These are phyloP conservation scores for Pyronema omphalodes DNA, from an alignment of 495 filamentous ascomycete genomes.

Conservation along the genomic window DNA sequence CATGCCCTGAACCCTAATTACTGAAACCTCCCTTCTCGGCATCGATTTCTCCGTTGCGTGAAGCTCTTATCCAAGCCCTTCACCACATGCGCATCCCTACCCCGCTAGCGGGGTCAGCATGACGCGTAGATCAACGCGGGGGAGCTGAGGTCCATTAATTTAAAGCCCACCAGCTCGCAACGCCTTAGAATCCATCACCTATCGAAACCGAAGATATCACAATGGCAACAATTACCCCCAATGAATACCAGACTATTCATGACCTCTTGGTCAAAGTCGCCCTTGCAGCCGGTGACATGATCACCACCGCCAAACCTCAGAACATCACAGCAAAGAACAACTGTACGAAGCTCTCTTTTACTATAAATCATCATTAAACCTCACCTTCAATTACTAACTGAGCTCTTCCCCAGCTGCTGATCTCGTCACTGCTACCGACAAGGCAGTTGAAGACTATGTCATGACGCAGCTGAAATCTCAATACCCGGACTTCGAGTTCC, in stretches of 20 bases:
- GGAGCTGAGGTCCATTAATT: no score
- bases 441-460: conserved; percentile 61
- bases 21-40: no score
- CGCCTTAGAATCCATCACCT: no score
- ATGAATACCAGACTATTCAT: conserved; percentile 62
- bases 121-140: no score
- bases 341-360: conserved; percentile 51
- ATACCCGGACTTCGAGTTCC: conserved; percentile 56
- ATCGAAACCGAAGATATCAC: no score
- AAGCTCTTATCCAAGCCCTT: no score
- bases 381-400: neutral
- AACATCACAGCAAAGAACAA: conserved; percentile 48
- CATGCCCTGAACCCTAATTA: no score
- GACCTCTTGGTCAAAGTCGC: conserved; percentile 60
- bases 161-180: no score
- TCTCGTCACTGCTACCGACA: conserved; percentile 74
- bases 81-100: no score
- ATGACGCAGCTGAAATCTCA: conserved; percentile 37
- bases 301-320: conserved; percentile 52
- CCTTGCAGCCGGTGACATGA: conserved; percentile 62
- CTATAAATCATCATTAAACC: conserved; percentile 6
- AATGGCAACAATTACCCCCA: conserved; percentile 7
- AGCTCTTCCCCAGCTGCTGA: conserved; percentile 41
- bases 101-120: no score
- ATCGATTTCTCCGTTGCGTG: no score